phyloP scores from a whole-genome alignment of 257 asterid species.

The Solanum microdontum region DNA sequence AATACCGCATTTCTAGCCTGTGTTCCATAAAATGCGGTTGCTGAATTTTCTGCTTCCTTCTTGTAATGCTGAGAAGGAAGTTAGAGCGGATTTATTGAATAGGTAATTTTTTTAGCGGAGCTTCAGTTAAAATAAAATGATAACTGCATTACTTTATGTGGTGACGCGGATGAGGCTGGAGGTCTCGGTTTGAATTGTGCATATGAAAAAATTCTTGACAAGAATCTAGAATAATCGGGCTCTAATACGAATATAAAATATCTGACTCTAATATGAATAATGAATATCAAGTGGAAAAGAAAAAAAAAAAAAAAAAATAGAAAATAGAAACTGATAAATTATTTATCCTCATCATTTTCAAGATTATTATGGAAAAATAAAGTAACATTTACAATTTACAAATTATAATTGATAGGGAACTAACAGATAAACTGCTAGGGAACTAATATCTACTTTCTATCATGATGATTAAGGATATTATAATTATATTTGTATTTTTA shows the following conservation, averaged over 20 bases:
- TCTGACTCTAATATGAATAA: no score
- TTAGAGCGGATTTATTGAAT: neutral
- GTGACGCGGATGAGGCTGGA: no score
- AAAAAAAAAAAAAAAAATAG: no score
- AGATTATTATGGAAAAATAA: neutral
- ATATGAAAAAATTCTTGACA: no score
- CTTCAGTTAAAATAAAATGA: no score
- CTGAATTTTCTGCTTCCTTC: neutral
- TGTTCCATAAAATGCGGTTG: neutral
- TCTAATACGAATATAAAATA: no score
- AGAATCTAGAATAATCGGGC: no score
- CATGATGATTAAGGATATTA: neutral
- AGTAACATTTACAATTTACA: no score
- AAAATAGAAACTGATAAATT: neutral
- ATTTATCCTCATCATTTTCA: neutral
- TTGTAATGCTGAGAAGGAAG: neutral
- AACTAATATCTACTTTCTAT: neutral
- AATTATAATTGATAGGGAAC: neutral
- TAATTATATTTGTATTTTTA: no score
- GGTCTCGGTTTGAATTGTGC: no score
- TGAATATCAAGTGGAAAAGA: no score
- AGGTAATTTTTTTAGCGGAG: neutral
- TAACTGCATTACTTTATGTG: no score
- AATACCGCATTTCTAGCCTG: neutral
- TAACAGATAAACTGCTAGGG: neutral